Evolutionary conservation across 2,329 filamentous ascomycete genomes (phyloP), one percentile per base, ranked within the genome.

Genomic region (Cordyceps javanica): DNA sequence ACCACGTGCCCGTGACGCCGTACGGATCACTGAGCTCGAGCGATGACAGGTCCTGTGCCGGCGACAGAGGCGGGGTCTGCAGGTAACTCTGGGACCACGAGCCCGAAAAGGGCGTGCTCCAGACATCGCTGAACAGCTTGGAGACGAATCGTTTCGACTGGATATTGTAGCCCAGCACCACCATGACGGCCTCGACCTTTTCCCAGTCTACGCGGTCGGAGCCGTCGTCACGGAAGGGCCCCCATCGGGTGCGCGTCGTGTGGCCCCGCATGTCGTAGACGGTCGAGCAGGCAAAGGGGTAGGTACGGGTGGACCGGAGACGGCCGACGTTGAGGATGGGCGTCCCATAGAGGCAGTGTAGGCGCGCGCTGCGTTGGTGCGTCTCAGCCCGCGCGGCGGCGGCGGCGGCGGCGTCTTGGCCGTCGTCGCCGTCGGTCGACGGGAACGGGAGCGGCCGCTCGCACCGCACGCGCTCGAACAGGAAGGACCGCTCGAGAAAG

Each of bases 261-360:
- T 90, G 89, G 62, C 86, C 79, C 1, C 89, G 77, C 49, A 92
- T 71, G 66, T 92, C 88, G 62, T 92, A 93, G 3, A 92, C 87
- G 60, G 82, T 82, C 46, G 83, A 82, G 55, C 83, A 80, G 1
- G 89, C 89, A 62, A 79, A 86, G 1, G 83, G 81, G 66, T 83
- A 85, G 2, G 74, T 75, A 16, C 68, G 67, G 14, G 66, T 68
- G 7, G 68, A 69, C 13, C 72, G 64, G 11, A 70, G 69, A 28
- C 71, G 66, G n/a, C 70, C 69, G 25, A 67, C 60, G 30, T 69
- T 70, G 25, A 77, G 67, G 3, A 84, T 73, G 0, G 85, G 81
- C n/a, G 81, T 78, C 19, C 89, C 88, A 61, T 83, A 87, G 28
- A 90, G 73, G 61, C 82, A 83, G 67, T 91, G 88, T 25, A 92